Conservation (phyloP, 2,329 filamentous ascomycete species). For the Aspergillus intermedius region DNA sequence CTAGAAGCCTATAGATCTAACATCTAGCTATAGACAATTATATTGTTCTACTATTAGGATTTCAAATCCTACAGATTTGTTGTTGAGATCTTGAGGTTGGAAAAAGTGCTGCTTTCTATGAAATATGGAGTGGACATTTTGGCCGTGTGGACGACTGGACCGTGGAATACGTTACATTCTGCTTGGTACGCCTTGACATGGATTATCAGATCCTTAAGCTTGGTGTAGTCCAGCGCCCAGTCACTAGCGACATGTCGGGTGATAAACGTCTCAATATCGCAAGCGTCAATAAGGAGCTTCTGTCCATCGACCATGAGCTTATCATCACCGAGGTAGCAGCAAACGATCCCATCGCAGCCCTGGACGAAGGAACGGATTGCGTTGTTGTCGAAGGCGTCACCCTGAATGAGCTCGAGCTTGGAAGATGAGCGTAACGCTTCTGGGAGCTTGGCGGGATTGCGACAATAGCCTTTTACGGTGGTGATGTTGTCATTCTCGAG, state of each 20-base stretch:
- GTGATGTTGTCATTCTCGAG: slow-evolving; percentile 17
- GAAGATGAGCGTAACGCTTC: slow-evolving; percentile 8
- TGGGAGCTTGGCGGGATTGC: slow-evolving; percentile 22
- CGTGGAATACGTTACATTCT: too few relatives aligned
- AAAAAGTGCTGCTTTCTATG: too few relatives aligned
- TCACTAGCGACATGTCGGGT: slow-evolving; percentile 38
- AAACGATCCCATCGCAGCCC: slow-evolving; percentile 33
- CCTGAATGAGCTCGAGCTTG: slow-evolving; percentile 20
- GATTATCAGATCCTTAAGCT: slow-evolving; percentile 38
- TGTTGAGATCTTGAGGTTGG: too few relatives aligned
- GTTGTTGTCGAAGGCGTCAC: slow-evolving; percentile 17
- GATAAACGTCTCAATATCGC: slow-evolving; percentile 25
- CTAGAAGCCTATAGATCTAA: too few relatives aligned
- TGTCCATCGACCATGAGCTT: slow-evolving; percentile 38
- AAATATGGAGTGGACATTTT: too few relatives aligned
- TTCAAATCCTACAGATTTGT: too few relatives aligned
- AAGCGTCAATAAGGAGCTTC: slow-evolving; percentile 37
- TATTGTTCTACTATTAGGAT: too few relatives aligned
- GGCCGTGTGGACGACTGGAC: too few relatives aligned
- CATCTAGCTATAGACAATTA: too few relatives aligned
- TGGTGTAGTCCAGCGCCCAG: slow-evolving; percentile 37
- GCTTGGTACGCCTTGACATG: slow-evolving; percentile 30
- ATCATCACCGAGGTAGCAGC: slow-evolving; percentile 35
- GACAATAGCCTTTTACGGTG: slow-evolving; percentile 23
- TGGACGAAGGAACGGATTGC: slow-evolving; percentile 20